These are phyloP conservation scores for Gnomoniopsis smithogilvyi DNA, from an alignment of 2,329 filamentous ascomycete genomes.

Conservation along the genomic window DNA sequence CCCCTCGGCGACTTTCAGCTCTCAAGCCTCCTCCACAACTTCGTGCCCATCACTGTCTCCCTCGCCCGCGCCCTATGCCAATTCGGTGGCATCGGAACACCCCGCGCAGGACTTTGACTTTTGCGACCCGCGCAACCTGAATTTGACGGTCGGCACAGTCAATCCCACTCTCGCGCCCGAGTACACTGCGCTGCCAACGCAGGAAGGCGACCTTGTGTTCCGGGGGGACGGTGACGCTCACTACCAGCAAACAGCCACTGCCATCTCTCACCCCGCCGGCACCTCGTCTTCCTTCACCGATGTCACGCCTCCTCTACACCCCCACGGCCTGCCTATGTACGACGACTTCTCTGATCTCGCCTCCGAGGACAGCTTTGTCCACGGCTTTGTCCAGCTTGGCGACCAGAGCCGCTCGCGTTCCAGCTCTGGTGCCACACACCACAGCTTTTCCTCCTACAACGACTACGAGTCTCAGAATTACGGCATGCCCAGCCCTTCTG, in stretches of 20 bases:
- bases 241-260: conserved; percentile 39
- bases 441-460: conserved; percentile 51
- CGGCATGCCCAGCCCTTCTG: conserved; percentile 63
- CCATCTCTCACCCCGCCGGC: conserved; percentile 30
- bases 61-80: conserved; percentile 76
- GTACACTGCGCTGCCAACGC: conserved; percentile 62
- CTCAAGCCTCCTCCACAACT: conserved; percentile 52
- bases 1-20: conserved; percentile 5
- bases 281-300: conserved; percentile 39
- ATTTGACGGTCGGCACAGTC: conserved; percentile 63
- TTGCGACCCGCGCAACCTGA: conserved; percentile 81
- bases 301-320: conserved; percentile 42
- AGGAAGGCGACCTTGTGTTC: conserved; percentile 46
- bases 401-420: conserved; percentile 65
- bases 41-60: conserved; percentile 84
- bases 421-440: conserved; percentile 63
- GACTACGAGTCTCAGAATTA: conserved; percentile 54
- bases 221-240: conserved; percentile 49
- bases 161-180: conserved; percentile 53
- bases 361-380: conserved; percentile 83
- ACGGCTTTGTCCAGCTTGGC: conserved; percentile 67
- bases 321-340: conserved; percentile 67
- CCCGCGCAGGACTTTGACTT: conserved; percentile 66
- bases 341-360: conserved; percentile 88
- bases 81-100: conserved; percentile 61